A percentile compares a stretch with the other conserved stretches of the same genome.
These are phyloP conservation scores for Clohesyomyces aquaticus DNA, from an alignment of 495 filamentous ascomycete species.

Conservation along the genomic window DNA sequence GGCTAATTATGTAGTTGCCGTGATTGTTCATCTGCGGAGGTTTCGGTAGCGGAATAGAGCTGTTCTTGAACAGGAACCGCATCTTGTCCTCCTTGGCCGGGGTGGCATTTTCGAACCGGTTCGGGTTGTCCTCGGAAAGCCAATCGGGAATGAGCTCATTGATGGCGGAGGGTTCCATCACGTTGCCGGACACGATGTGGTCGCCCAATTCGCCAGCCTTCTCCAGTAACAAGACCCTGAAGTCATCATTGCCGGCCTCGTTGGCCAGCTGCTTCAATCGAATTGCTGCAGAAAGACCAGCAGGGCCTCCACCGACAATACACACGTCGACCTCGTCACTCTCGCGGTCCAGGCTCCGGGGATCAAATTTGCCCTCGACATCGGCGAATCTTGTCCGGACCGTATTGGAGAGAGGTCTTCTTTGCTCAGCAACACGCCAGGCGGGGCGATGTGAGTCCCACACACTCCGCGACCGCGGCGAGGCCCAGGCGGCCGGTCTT, in stretches of 20 bases:
- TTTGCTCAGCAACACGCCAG: slow-evolving; percentile 35
- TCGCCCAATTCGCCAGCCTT: slow-evolving; percentile 95
- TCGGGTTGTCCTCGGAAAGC: slow-evolving; percentile 83
- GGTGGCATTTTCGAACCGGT: slow-evolving; percentile 80
- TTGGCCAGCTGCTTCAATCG: slow-evolving; percentile 94
- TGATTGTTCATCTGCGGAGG: slow-evolving; percentile 99
- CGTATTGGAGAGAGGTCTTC: slow-evolving; percentile 34
- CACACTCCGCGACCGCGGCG: not conserved
- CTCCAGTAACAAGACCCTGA: slow-evolving; percentile 88
- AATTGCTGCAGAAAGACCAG: slow-evolving; percentile 91
- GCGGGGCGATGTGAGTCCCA: slow-evolving; percentile 33
- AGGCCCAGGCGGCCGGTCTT: slow-evolving; percentile 3
- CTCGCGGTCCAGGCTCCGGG: slow-evolving; percentile 75
- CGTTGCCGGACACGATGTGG: slow-evolving; percentile 94
- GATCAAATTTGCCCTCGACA: slow-evolving; percentile 70
- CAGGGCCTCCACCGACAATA: slow-evolving; percentile 93
- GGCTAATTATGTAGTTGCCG: slow-evolving; percentile 94
- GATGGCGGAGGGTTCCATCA: slow-evolving; percentile 86
- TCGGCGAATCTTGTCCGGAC: slow-evolving; percentile 52
- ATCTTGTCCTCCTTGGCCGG: slow-evolving; percentile 82
- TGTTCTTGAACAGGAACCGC: slow-evolving; percentile 89
- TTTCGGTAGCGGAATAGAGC: slow-evolving; percentile 75
- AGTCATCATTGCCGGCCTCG: slow-evolving; percentile 93
- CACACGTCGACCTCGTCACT: slow-evolving; percentile 93
- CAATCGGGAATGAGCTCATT: slow-evolving; percentile 93